These are phyloP conservation scores for Calonectria hongkongensis DNA, from an alignment of 2,329 filamentous ascomycete species.

Conservation along the genomic window DNA sequence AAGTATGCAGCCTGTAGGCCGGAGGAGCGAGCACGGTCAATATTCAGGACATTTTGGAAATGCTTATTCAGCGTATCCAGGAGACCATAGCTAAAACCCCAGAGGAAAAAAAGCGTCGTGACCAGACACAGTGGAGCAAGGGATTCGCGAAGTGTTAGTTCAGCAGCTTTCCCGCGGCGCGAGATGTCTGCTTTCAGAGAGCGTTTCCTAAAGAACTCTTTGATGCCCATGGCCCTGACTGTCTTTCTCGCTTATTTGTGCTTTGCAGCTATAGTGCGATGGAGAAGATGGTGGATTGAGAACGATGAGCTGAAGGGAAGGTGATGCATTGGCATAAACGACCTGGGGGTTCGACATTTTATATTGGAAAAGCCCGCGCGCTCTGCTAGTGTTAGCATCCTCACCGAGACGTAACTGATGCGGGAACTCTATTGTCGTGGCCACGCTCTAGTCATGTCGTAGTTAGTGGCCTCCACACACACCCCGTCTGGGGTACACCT, in stretches of 20 bases:
- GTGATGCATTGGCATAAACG: background rate
- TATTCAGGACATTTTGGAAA: constrained; percentile 67
- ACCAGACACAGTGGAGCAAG: constrained; percentile 78
- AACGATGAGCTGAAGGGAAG: background rate
- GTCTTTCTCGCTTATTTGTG: background rate
- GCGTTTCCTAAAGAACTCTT: background rate
- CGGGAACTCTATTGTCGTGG: background rate
- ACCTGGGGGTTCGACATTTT: background rate
- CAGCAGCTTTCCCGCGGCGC: constrained; percentile 57
- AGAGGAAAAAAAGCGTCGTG: constrained; percentile 68
- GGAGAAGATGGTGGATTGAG: too few relatives aligned
- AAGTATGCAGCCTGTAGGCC: constrained; percentile 72
- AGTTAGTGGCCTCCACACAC: background rate
- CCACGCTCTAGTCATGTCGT: background rate
- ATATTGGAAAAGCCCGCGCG: background rate
- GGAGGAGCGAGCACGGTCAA: constrained; percentile 65
- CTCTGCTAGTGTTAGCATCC: background rate
- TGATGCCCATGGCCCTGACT: background rate
- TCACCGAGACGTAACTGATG: background rate
- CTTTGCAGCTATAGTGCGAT: background rate
- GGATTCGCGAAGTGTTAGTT: constrained; percentile 80
- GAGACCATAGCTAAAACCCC: constrained; percentile 69
- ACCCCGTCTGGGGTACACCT: background rate
- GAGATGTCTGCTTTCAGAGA: background rate
- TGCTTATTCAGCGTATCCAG: constrained; percentile 71